phyloP scores from a whole-genome alignment of 1,284 basidiomycete species.

The Neonothopanus nambi region DNA sequence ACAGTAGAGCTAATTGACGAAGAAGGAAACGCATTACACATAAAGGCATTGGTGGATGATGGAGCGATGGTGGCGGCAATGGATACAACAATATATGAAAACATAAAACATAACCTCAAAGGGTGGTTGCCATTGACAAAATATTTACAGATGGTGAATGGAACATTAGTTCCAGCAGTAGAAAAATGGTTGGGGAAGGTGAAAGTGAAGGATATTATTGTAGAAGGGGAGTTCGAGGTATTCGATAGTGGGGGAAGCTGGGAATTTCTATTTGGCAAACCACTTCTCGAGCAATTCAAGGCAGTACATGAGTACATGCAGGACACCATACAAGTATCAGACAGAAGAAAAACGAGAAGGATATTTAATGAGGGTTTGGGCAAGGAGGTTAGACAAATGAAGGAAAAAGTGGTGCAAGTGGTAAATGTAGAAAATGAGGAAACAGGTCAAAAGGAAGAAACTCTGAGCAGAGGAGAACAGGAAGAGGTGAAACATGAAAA shows the following conservation, averaged over 20 bases:
- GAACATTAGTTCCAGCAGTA: slow-evolving; percentile 23
- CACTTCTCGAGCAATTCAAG: slow-evolving; percentile 25
- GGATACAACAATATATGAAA: slow-evolving; percentile 19
- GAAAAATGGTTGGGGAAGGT: slow-evolving; percentile 18
- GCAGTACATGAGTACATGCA: slow-evolving; percentile 27
- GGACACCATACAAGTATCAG: slow-evolving; percentile 18
- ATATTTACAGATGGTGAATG: slow-evolving; percentile 31
- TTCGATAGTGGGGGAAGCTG: slow-evolving; percentile 33
- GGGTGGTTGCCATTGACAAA: slow-evolving; percentile 17
- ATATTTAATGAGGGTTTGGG: slow-evolving; percentile 3
- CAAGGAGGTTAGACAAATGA: not conserved
- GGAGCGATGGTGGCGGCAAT: slow-evolving; percentile 32
- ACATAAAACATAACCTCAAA: slow-evolving; percentile 17
- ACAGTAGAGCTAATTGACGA: not conserved
- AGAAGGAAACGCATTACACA: slow-evolving; percentile 1
- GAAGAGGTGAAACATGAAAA: no score
- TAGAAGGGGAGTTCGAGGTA: slow-evolving; percentile 28
- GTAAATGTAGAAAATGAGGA: not conserved
- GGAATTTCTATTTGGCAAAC: slow-evolving; percentile 34
- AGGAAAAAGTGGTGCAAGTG: not conserved
- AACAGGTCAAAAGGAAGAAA: not conserved
- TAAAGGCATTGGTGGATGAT: slow-evolving; percentile 26
- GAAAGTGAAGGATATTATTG: slow-evolving; percentile 14
- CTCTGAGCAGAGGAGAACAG: not conserved
- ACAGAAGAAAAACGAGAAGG: not conserved